These are phyloP conservation scores for Colletotrichum coccodes DNA, from an alignment of 2,329 filamentous ascomycete genomes.

Conservation along the genomic window DNA sequence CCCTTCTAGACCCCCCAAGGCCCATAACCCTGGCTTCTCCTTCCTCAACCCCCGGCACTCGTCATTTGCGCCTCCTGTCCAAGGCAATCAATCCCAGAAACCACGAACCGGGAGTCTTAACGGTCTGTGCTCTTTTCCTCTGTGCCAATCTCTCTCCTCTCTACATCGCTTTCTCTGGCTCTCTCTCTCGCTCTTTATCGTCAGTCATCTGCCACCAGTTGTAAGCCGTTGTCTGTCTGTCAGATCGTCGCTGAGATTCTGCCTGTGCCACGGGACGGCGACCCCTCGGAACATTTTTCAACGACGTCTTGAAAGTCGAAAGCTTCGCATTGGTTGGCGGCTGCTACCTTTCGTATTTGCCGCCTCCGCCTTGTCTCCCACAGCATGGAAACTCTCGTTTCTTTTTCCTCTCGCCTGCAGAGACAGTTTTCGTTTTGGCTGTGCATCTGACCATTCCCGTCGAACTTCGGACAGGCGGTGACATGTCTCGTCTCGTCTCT, in stretches of 20 bases:
- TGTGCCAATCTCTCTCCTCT: neutral
- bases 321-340: neutral
- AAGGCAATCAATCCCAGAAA: constrained; percentile 23
- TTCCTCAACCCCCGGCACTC: constrained; percentile 13
- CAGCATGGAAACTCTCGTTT: neutral
- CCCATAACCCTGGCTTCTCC: neutral
- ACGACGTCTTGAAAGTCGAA: too few species aligned
- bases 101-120: constrained; percentile 1
- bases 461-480: neutral
- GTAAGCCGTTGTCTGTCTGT: neutral
- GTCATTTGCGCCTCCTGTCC: constrained; percentile 24
- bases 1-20: constrained; percentile 9
- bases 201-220: neutral
- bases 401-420: constrained; percentile 6
- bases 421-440: constrained; percentile 12
- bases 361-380: neutral
- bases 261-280: neutral
- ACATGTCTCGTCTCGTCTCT: neutral
- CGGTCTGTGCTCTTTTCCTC: constrained; percentile 12
- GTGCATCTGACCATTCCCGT: constrained; percentile 9
- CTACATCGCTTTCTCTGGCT: neutral
- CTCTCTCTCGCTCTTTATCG: neutral
- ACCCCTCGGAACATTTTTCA: neutral
- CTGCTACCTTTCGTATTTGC: neutral
- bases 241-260: neutral